phyloP scores from a whole-genome alignment of 345 rosid species.

The Lenwebbia sp. region DNA sequence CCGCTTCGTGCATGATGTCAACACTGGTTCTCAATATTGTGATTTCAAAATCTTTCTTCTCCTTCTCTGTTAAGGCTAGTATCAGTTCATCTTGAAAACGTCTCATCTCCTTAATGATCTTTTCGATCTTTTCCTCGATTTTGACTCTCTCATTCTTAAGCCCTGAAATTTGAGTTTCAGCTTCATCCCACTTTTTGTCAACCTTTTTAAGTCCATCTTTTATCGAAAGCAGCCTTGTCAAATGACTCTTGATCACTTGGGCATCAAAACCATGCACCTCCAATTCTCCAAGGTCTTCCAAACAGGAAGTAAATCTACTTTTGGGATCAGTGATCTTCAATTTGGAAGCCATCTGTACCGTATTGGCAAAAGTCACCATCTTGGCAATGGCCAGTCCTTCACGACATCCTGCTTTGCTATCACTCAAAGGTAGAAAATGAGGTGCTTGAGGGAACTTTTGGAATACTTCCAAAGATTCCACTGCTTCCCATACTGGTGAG shows the following conservation, averaged over 20 bases:
- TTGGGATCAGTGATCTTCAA: slow-evolving; percentile 4
- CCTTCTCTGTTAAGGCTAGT: neutral
- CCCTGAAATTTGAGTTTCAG: neutral
- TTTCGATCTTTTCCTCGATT: neutral
- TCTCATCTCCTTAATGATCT: slow-evolving; percentile 1
- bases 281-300: slow-evolving; percentile 10
- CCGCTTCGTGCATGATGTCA: neutral
- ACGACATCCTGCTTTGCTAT: slow-evolving; percentile 4
- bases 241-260: neutral
- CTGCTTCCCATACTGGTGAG: slow-evolving; percentile 7
- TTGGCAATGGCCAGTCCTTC: slow-evolving; percentile 26
- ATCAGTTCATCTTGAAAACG: slow-evolving; percentile 1
- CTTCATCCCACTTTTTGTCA: neutral
- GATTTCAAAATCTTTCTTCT: slow-evolving; percentile 5
- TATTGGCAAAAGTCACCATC: slow-evolving; percentile 22
- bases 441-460: slow-evolving; percentile 18
- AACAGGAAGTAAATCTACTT: neutral
- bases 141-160: neutral
- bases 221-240: slow-evolving; percentile 6
- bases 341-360: slow-evolving; percentile 8
- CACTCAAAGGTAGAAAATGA: slow-evolving; percentile 21
- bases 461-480: slow-evolving; percentile 21
- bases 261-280: slow-evolving; percentile 23
- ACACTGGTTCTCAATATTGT: neutral
- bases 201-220: slow-evolving; percentile 12